Base-by-base conservation (phyloP, 176 grass and related monocot species). In the Alopecurus myosuroides region DNA sequence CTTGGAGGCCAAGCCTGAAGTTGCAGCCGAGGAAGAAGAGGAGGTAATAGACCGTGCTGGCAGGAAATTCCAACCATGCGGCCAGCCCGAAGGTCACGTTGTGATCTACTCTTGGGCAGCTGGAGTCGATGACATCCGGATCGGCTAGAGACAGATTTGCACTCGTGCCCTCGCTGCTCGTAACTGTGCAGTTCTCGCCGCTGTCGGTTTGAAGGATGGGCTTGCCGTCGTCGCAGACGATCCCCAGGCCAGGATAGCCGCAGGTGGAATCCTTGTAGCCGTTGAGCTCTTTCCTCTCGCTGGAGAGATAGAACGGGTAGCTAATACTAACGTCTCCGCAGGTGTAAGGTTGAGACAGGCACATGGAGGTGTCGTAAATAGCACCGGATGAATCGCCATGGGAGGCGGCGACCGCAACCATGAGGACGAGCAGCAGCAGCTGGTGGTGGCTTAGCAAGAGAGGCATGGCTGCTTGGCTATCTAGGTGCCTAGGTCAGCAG, bases 181-280 rank as follows among this genome's bases (percentile, higher is more conserved):
- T 66, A 0, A 92, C 76, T 0, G 3, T 58, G 76, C 86, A 92
- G 4, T 23, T 49, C 0, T n/a, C 14, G 48, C 0, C 0, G 40
- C n/a, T 5, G 56, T 49, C 1, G 39, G 25, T 22, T 6, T 39
- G 26, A 20, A 83, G 20, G 53, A 8, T 4, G 29, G 67, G 48
- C 26, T 9, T 28, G 64, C 22, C 11, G 34, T 4, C 37, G 0
- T 80, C 49, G 33, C 81, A 76, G 0, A 0, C 0, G 33, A 88
- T 50, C 29, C 6, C 58, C 23, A 92, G 26, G 9, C 81, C 81
- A 14, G 86, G 86, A 3, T 89, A 92, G 0, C 61, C 69, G 34
- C 83, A 88, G 87, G 33, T 45, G 0, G 75, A 85, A 9, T 42
- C 30, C 39, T 0, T 2, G 33, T 9, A 9, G 1, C 63, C 49